phyloP scores from a whole-genome alignment of 2,329 filamentous ascomycete species.

The Aspergillus unguis region DNA sequence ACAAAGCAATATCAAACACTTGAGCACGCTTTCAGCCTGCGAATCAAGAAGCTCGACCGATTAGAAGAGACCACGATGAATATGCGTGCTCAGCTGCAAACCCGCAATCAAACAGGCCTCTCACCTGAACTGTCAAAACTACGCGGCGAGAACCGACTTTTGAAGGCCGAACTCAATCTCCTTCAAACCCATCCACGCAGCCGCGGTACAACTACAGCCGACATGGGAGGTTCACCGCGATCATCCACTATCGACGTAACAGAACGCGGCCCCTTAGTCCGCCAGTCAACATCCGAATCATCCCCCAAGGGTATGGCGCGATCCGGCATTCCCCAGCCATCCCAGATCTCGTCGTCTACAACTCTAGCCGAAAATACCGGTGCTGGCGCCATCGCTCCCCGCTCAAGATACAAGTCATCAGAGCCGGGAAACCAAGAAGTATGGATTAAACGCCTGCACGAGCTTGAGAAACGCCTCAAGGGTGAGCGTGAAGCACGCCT shows the following conservation, averaged over 20 bases:
- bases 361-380: conserved; percentile 29
- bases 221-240: conserved; percentile 34
- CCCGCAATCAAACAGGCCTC: conserved; percentile 28
- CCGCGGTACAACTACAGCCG: conserved; percentile 41
- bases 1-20: conserved; percentile 85
- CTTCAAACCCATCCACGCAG: conserved; percentile 63
- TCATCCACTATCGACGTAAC: conserved; percentile 25
- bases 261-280: conserved; percentile 50
- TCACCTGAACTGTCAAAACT: conserved; percentile 58
- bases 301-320: conserved; percentile 24
- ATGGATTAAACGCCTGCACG: conserved; percentile 80
- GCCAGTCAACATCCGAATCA: conserved; percentile 51
- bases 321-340: conserved; percentile 34
- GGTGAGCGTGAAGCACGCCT: conserved; percentile 82
- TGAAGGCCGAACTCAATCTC: conserved; percentile 64
- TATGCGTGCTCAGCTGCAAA: conserved; percentile 39
- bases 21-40: conserved; percentile 73
- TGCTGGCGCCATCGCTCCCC: conserved; percentile 25
- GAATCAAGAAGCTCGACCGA: conserved; percentile 80
- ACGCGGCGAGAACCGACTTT: conserved; percentile 57
- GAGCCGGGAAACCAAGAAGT: conserved; percentile 59
- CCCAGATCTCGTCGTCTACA: conserved; percentile 32
- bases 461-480: conserved; percentile 84
- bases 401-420: conserved; percentile 13
- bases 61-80: conserved; percentile 77